Evolutionary conservation across 257 asterid genomes (phyloP).

Genomic region (Gardenia jasminoides): DNA sequence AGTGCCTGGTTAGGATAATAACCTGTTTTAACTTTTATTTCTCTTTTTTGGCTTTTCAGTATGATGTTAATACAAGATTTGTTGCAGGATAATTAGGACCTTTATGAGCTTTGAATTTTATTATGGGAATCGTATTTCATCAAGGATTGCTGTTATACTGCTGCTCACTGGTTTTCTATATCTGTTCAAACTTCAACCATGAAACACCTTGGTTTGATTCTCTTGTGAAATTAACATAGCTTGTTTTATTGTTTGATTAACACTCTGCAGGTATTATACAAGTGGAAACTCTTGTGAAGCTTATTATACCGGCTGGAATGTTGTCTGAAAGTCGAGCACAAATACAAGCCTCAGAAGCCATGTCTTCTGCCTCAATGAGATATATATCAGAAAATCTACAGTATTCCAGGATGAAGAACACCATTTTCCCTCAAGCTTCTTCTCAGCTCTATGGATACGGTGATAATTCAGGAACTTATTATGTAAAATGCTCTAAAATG

Average conservation of each 20-base stretch:
- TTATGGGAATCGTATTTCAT: background rate
- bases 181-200: background rate
- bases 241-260: background rate
- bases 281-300: background rate
- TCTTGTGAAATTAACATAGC: background rate
- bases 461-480: background rate
- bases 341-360: slow-evolving; percentile 20
- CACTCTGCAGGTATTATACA: background rate
- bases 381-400: slow-evolving; percentile 13
- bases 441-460: slow-evolving; percentile 17
- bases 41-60: too few species aligned
- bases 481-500: background rate
- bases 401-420: slow-evolving; percentile 13
- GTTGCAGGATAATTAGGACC: background rate
- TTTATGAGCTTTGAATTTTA: background rate
- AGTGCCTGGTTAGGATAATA: background rate
- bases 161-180: background rate
- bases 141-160: too few species aligned
- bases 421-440: slow-evolving; percentile 8
- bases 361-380: slow-evolving; percentile 8
- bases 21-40: too few species aligned
- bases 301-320: background rate
- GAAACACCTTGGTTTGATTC: background rate
- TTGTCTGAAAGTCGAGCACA: background rate
- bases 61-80: background rate